These are phyloP conservation scores for Colletotrichum filicis DNA, from an alignment of 2,329 filamentous ascomycete species.

Conservation along the genomic window DNA sequence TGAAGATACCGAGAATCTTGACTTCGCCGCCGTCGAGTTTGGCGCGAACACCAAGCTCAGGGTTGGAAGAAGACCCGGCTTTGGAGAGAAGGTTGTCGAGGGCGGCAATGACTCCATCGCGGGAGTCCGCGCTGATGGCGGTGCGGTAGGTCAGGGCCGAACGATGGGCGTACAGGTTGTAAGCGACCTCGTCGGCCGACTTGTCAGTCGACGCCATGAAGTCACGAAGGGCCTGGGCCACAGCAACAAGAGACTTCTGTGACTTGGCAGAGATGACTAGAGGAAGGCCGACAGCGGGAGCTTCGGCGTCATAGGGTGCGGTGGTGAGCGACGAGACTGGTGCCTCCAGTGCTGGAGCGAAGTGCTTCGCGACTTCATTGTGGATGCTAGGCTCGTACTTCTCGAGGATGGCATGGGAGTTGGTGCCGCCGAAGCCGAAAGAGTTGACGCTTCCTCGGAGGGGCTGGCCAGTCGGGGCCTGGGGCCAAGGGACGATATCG, in stretches of 20 bases:
- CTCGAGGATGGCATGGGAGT: conserved; percentile 39
- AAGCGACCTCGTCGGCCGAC: conserved; percentile 23
- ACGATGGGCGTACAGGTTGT: conserved; percentile 22
- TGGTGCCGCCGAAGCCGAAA: conserved; percentile 39
- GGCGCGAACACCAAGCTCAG: conserved; percentile 28
- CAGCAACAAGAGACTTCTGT: conserved; percentile 29
- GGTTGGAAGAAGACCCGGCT: conserved; percentile 15
- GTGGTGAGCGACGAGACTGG: neutral
- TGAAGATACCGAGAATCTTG: conserved; percentile 44
- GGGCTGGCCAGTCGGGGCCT: conserved; percentile 28
- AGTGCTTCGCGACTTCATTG: conserved; percentile 24
- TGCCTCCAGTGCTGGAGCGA: conserved; percentile 3
- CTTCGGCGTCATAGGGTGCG: neutral
- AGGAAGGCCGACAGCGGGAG: conserved; percentile 5
- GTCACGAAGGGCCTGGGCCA: conserved; percentile 16
- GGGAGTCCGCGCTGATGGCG: conserved; percentile 15
- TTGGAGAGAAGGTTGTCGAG: conserved; percentile 26
- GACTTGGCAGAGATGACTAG: conserved; percentile 32
- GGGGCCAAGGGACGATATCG: conserved; percentile 41
- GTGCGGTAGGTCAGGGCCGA: conserved; percentile 29
- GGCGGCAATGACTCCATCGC: conserved; percentile 4
- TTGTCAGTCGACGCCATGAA: conserved; percentile 9
- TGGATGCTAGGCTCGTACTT: conserved; percentile 29
- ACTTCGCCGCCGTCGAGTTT: conserved; percentile 26
- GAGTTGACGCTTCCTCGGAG: conserved; percentile 40